Conservation (phyloP, 139 green algal species). For the Choricystis sp. region DNA sequence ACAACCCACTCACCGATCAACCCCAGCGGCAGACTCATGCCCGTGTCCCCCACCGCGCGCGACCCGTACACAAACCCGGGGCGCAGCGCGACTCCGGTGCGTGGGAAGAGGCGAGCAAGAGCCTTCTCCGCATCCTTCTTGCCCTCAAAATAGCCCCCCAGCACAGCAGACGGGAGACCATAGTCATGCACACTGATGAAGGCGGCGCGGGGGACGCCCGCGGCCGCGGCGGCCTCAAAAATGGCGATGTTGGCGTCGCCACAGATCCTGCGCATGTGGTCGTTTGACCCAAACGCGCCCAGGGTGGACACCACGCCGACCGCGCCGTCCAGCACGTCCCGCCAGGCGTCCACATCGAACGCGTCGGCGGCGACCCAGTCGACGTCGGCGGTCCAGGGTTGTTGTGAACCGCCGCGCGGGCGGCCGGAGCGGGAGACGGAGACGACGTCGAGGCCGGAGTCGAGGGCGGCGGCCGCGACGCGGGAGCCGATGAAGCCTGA, state of each 20-base stretch:
- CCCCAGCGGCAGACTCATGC: slow-evolving; percentile 40
- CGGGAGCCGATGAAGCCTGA: slow-evolving; percentile 72
- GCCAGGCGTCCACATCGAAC: slow-evolving; percentile 19
- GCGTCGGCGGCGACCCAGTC: slow-evolving; percentile 21
- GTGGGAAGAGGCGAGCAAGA: slow-evolving; percentile 35
- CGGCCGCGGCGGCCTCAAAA: slow-evolving; percentile 47
- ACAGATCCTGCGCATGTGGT: slow-evolving; percentile 64
- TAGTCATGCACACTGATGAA: slow-evolving; percentile 75
- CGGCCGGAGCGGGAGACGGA: slow-evolving; percentile 51
- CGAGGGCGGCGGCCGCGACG: slow-evolving; percentile 52
- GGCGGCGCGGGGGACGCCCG: slow-evolving; percentile 51
- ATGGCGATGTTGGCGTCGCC: slow-evolving; percentile 58
- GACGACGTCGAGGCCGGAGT: slow-evolving; percentile 45
- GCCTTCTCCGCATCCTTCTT: slow-evolving; percentile 57
- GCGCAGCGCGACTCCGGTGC: slow-evolving; percentile 44
- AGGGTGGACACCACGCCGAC: slow-evolving; percentile 56
- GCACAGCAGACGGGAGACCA: slow-evolving; percentile 11
- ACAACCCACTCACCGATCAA: slow-evolving; percentile 13
- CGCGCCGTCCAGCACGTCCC: slow-evolving; percentile 26
- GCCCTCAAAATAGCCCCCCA: slow-evolving; percentile 57
- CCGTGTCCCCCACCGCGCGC: slow-evolving; percentile 22
- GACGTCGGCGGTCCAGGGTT: slow-evolving; percentile 2
- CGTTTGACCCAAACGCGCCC: slow-evolving; percentile 64
- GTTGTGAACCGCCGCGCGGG: slow-evolving; percentile 15
- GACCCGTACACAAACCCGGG: slow-evolving; percentile 70